phyloP scores from a whole-genome alignment of 345 rosid genomes.

The Capsella bursapastoris region DNA sequence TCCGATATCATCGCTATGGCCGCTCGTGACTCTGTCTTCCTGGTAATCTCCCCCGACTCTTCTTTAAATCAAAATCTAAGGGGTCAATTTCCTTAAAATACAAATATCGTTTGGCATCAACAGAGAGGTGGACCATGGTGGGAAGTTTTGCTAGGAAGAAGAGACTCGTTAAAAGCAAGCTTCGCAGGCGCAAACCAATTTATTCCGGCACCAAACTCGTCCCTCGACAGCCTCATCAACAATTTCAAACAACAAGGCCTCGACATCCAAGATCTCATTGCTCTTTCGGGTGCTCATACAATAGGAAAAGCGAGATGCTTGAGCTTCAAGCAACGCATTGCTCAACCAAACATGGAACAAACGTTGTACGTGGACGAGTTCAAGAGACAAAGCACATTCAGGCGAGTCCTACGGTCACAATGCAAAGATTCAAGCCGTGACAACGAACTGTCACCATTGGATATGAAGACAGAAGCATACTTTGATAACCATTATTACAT shows the following conservation, averaged over 20 bases:
- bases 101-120: conserved; percentile 1
- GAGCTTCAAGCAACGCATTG: conserved; percentile 68
- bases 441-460: conserved; percentile 58
- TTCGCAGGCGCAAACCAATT: conserved; percentile 67
- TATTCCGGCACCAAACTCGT: conserved; percentile 78
- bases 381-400: conserved; percentile 58
- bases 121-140: conserved; percentile 84
- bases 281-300: conserved; percentile 80
- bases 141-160: conserved; percentile 70
- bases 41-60: conserved; percentile 22
- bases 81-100: neutral
- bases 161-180: conserved; percentile 76
- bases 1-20: conserved; percentile 76
- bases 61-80: neutral
- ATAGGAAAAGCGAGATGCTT: conserved; percentile 76
- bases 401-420: conserved; percentile 55
- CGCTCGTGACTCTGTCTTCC: conserved; percentile 74
- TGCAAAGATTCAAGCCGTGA: conserved; percentile 62
- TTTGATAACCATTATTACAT: conserved; percentile 78
- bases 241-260: conserved; percentile 73
- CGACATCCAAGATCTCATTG: conserved; percentile 61
- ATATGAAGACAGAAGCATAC: conserved; percentile 54
- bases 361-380: conserved; percentile 55
- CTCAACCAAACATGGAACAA: conserved; percentile 44
- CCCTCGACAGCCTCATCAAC: conserved; percentile 61